Evolutionary conservation across 306 rosid species (phyloP), one percentile per base, ranked within the genome.

Genomic region (Lathyrus oleraceus): DNA sequence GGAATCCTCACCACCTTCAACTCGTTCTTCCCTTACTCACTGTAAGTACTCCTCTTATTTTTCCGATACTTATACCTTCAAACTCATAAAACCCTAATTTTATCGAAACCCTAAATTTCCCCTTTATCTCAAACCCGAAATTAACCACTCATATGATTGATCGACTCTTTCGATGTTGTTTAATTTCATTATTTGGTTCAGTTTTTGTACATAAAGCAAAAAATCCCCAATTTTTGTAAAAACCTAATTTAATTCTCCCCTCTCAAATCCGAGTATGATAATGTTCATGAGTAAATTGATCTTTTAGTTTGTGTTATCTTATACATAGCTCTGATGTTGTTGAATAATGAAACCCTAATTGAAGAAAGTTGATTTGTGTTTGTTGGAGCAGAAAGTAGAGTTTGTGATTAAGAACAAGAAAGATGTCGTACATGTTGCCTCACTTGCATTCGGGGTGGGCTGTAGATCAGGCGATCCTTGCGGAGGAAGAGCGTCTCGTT

Each of bases 381-480:
- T 17, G 42, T 63, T 3, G 14, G 14, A 1, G 36, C 68, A 63
- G 69, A 64, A 63, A 38, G 8, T 17, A 36, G 44, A 60, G 17
- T 6, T 6, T 7, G 14, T 5, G n/a, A 7, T 15, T 6, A 13
- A 25, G 15, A 39, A 12, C 21, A 42, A 38, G 1, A 43, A 72
- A 52, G 58, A 88, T 87, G 97, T 89, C 97, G 78, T 92, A 92
- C 83, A 74, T 92, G 79, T 82, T 89, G 43, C 92, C 95, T 3
- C 96, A 92, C 82, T 82, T 89, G 74, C 97, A 86, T 72, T 92
- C 97, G 0, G 96, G 97, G 10, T 92, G 95, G 97, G 90, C 96
- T 11, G 92, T 92, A 4, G 97, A 89, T 76, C 97, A 89, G 68
- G 90, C 96, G 8, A 92, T 92, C 72, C 90, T 92, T 1, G 90